Evolutionary conservation across 2,329 filamentous ascomycete species (phyloP), one percentile per base, ranked within the genome.

Genomic region (Aspergillus uvarum): DNA sequence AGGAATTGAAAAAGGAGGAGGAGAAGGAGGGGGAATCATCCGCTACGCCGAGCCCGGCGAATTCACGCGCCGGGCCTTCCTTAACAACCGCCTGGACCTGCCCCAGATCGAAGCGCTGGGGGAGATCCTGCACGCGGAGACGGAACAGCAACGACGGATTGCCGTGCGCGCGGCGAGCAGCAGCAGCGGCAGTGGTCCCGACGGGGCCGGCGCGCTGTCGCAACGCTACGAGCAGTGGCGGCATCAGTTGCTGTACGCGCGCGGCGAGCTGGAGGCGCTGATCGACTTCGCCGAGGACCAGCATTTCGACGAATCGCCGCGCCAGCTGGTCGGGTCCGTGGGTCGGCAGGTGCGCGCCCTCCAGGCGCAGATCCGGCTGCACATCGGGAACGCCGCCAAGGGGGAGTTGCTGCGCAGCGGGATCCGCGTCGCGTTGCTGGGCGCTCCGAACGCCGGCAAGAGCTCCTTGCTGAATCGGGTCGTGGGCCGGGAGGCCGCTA

Each of bases 221-320:
- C 82, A 83, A 60, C 87, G 87, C 19, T 99, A 99, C 74, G 92
- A 97, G 67, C 70, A 70, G 10, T 99, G 95, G 95, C 87, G 94
- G 26, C 80, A 85, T 64, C 82, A 87, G 65, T 78, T 99, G 19
- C 80, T 98, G 6, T 83, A 89, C 63, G 93, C 93, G 10, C 86
- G 95, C 2, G 95, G 92, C 10, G 93, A 98, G 77, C 83, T 99
- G 44, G 95, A 99, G 76, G 95, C 95, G 0, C 79, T 99, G 66
- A 98, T 99, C 63, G 95, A 99, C 76, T 99, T 99, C 73, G 90
- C 91, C 1, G 95, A 99, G 74, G 95, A 98, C 70, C 94, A 99
- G 76, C 91, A 98, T 78, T 96, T 99, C 70, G 93, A 98, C 67
- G 92, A 96, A 75, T 89, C 91, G 2, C 90, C 92, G 0, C 78